Percentiles rank a stretch among this genome's conserved stretches.
These are phyloP conservation scores for Diplotaxis tenuifolia DNA, from an alignment of 345 rosid species.

Conservation along the genomic window DNA sequence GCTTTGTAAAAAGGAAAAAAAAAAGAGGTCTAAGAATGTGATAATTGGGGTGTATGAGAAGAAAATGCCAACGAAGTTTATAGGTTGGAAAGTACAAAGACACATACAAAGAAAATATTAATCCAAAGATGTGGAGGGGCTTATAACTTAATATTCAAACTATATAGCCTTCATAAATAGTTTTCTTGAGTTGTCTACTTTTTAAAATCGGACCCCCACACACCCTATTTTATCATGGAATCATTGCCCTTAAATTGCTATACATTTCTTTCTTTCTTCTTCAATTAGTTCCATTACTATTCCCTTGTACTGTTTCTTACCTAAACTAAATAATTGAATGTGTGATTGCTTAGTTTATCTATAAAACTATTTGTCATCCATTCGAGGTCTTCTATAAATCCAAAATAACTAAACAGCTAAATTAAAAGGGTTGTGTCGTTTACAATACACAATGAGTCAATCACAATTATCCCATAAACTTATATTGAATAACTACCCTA, in stretches of 20 bases:
- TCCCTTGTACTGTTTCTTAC: conserved; percentile 24
- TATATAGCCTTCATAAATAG: conserved; percentile 26
- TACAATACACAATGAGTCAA: background rate
- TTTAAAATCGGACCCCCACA: conserved; percentile 39
- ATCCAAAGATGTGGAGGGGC: conserved; percentile 24
- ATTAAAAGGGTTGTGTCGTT: background rate
- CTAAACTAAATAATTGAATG: conserved; percentile 27
- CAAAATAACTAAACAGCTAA: conserved; percentile 10
- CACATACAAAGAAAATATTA: background rate
- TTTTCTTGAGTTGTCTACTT: conserved; percentile 35
- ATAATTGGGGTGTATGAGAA: conserved; percentile 36
- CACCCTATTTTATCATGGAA: conserved; percentile 20
- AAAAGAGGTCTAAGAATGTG: conserved; percentile 29
- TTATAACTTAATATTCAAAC: conserved; percentile 14
- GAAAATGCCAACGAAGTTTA: conserved; percentile 38
- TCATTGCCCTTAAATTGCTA: conserved; percentile 22
- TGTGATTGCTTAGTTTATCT: conserved; percentile 30
- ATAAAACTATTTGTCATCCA: conserved; percentile 14
- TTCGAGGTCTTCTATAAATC: conserved; percentile 6
- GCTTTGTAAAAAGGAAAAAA: conserved; percentile 2
- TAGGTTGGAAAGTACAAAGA: conserved; percentile 35
- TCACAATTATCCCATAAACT: background rate
- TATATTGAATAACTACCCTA: background rate
- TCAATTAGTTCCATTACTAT: background rate
- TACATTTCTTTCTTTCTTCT: background rate